Evolutionary conservation across 2,329 filamentous ascomycete species (phyloP), one percentile per base, ranked within the genome.

Genomic region (Sclerotinia borealis): DNA sequence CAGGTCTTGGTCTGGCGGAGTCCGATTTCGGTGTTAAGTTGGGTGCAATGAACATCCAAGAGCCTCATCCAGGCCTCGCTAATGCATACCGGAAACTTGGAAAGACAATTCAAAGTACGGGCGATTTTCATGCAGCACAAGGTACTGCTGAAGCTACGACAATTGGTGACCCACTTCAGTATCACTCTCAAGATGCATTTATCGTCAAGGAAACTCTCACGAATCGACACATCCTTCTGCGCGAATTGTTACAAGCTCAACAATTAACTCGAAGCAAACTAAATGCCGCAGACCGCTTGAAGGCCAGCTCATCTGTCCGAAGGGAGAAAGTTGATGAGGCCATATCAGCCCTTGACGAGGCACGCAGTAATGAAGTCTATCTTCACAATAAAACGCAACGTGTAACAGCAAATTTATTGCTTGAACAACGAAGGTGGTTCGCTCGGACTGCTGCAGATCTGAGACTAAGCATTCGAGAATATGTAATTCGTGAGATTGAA

Each of bases 121-220:
- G 95, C 66, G 95, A 99, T 77, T 97, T 89, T 73, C 95, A 98
- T 76, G 93, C 95, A 19, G 93, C 93, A 1, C 95, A 99, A 79
- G 95, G 93, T 47, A 99, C 95, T 2, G 93, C 92, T 19, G 93
- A 99, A 79, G 95, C 95, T 10, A 96, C 93, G 10, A 97, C 93
- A 1, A 83, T 99, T 58, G 92, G 92, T 51, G 95, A 99, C 71
- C 91, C 95, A 13, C 86, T 99, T 67, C 90, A 93, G 72, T 97
- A 98, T 74, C 92, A 98, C 77, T 96, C 92, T 50, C 88, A 91
- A 63, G 95, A 99, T 76, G 91, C 95, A 50, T 96, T 97, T 74
- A 96, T 98, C 71, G 95, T 98, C 69, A 99, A 99, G 77, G 95
- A 99, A 75, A 96, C 93, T 13, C 83, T 99, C 67, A 99, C 95